A percentile compares a stretch with the other conserved stretches of the same genome.
phyloP scores from a whole-genome alignment of 202 grass and related monocot genomes.

The Tripidium arundinaceum region DNA sequence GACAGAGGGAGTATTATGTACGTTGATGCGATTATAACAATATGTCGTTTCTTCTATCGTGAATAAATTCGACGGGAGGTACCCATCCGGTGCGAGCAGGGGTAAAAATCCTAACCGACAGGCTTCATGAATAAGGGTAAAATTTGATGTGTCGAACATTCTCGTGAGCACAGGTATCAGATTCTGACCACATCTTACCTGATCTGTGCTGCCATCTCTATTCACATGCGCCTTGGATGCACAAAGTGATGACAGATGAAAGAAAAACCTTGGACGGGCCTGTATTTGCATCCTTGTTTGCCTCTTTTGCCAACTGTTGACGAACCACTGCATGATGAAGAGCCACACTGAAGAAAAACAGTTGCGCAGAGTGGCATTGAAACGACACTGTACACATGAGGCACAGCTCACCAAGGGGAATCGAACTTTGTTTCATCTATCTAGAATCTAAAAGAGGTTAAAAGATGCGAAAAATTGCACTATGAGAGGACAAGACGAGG shows the following conservation, averaged over 20 bases:
- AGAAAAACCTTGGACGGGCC: slow-evolving; percentile 15
- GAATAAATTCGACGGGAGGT: no score
- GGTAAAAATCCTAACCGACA: no score
- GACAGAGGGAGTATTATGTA: no score
- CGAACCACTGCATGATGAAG: slow-evolving; percentile 2
- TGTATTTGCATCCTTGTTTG: slow-evolving; percentile 9
- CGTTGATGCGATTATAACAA: neutral
- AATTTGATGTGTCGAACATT: neutral
- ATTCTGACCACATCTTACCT: neutral
- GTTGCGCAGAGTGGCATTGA: neutral
- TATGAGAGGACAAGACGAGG: slow-evolving; percentile 22
- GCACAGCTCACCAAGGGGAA: slow-evolving; percentile 14
- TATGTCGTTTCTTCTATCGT: neutral
- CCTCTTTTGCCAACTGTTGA: slow-evolving; percentile 4
- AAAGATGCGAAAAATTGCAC: slow-evolving; percentile 7
- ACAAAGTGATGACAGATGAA: neutral
- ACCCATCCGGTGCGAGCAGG: no score
- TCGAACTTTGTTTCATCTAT: slow-evolving; percentile 26
- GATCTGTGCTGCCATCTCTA: neutral
- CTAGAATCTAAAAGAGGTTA: slow-evolving; percentile 16
- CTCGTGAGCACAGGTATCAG: neutral
- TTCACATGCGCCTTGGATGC: neutral
- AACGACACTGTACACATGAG: slow-evolving; percentile 1
- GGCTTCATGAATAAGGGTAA: neutral
- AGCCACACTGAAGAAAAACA: neutral